Evolutionary conservation across 441 rosid species (phyloP).

Genomic region (Geranium incanum): DNA sequence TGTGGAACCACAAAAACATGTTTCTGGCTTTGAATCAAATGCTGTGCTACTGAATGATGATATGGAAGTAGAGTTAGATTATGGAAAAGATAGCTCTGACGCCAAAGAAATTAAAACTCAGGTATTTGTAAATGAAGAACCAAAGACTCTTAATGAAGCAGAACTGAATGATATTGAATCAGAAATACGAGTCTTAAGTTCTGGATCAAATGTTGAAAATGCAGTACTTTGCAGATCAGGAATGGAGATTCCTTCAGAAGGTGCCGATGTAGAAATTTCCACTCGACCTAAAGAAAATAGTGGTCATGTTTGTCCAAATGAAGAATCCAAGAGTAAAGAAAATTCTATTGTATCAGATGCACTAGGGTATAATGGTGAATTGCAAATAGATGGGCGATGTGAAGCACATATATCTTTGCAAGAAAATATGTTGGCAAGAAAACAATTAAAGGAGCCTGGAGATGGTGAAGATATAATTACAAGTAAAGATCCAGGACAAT

Average conservation of each 20-base stretch:
- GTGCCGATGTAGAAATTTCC: conserved; percentile 8
- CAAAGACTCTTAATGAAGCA: background rate
- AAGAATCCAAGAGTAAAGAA: conserved; percentile 20
- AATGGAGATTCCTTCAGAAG: conserved; percentile 15
- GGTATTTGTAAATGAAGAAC: background rate
- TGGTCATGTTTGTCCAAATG: conserved; percentile 20
- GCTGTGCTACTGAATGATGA: conserved; percentile 19
- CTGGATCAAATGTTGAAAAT: conserved; percentile 19
- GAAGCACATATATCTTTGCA: conserved; percentile 27
- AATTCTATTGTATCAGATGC: conserved; percentile 20
- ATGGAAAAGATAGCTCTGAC: background rate
- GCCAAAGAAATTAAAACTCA: background rate
- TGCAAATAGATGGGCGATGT: conserved; percentile 21
- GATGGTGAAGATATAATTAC: conserved; percentile 17
- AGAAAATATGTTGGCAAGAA: conserved; percentile 24
- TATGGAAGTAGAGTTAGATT: conserved; percentile 15
- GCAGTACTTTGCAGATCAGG: background rate
- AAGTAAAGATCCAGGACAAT: conserved; percentile 20
- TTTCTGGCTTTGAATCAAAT: conserved; percentile 16
- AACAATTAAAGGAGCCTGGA: conserved; percentile 24
- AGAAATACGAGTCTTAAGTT: conserved; percentile 5
- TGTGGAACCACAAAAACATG: conserved; percentile 16
- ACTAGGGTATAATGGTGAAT: conserved; percentile 13
- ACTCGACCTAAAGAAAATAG: conserved; percentile 13
- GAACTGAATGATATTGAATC: conserved; percentile 20